Evolutionary conservation across 2,329 filamentous ascomycete species (phyloP).

Genomic region (Neonectria punicea): DNA sequence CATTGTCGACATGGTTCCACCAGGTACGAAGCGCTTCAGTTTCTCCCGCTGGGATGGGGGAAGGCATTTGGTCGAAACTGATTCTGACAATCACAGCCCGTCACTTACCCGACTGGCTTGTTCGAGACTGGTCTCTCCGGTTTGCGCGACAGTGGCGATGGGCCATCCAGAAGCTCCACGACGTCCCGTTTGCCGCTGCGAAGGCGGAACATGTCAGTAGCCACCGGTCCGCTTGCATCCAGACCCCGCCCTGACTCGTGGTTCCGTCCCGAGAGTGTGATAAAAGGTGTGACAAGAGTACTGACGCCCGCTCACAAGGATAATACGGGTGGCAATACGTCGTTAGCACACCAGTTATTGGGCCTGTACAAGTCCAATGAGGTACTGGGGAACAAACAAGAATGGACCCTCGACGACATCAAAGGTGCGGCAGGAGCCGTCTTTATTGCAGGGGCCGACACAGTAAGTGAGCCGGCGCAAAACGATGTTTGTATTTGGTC

Average conservation of each 20-base stretch:
- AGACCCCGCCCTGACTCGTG: not conserved
- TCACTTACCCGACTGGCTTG: constrained; percentile 43
- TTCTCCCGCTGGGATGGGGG: not conserved
- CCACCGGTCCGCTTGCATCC: not conserved
- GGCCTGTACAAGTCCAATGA: constrained; percentile 30
- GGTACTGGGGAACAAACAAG: constrained; percentile 21
- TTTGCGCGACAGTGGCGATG: constrained; percentile 49
- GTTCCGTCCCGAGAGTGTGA: not conserved
- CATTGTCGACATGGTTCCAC: constrained; percentile 59
- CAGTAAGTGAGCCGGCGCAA: constrained; percentile 39
- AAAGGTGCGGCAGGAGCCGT: constrained; percentile 61
- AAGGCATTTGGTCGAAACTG: not conserved
- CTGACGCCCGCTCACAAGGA: constrained; percentile 33
- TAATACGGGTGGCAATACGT: constrained; percentile 29
- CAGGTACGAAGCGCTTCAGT: constrained; percentile 33
- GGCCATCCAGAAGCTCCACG: constrained; percentile 48
- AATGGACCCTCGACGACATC: constrained; percentile 55
- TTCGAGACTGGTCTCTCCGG: constrained; percentile 45
- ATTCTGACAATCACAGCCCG: constrained; percentile 31
- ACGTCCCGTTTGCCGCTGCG: constrained; percentile 46
- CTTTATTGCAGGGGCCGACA: constrained; percentile 60
- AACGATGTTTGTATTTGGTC: constrained; percentile 35
- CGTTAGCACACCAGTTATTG: constrained; percentile 43
- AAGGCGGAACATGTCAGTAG: constrained; percentile 42
- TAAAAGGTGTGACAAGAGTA: not conserved